Percentiles rank a stretch among this genome's conserved stretches.
Evolutionary conservation across 768 basidiomycete species (phyloP).

Genomic region (Boletellus ananiceps): DNA sequence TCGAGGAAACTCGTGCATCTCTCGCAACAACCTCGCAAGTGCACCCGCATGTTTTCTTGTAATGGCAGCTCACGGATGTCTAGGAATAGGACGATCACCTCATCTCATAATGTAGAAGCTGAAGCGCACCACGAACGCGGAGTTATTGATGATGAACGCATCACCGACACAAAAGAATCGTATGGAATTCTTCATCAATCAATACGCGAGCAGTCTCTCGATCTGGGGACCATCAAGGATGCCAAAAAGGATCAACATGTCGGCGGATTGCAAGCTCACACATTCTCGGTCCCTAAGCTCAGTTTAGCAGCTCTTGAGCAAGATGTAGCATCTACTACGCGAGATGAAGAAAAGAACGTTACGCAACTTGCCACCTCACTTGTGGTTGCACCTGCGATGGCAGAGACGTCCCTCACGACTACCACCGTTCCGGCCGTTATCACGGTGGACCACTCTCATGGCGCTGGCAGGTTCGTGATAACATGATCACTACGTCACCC

Average conservation of each 20-base stretch:
- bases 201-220: neutral
- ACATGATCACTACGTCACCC: neutral
- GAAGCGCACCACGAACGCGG: neutral
- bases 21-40: constrained; percentile 2
- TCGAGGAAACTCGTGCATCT: neutral
- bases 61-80: neutral
- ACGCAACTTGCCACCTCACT: neutral
- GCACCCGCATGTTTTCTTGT: neutral
- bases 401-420: neutral
- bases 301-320: neutral
- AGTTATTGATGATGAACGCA: neutral
- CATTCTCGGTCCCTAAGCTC: neutral
- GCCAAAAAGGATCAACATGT: neutral
- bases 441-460: neutral
- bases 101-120: neutral
- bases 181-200: neutral
- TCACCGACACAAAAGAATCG: neutral
- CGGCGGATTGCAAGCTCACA: neutral
- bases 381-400: neutral
- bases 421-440: neutral
- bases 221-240: neutral
- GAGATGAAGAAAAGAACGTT: neutral
- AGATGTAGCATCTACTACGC: neutral
- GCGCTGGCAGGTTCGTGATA: constrained; percentile 4
- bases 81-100: neutral